Base-by-base conservation (phyloP, 2,329 filamentous ascomycete genomes). In the Huntiella savannae region DNA sequence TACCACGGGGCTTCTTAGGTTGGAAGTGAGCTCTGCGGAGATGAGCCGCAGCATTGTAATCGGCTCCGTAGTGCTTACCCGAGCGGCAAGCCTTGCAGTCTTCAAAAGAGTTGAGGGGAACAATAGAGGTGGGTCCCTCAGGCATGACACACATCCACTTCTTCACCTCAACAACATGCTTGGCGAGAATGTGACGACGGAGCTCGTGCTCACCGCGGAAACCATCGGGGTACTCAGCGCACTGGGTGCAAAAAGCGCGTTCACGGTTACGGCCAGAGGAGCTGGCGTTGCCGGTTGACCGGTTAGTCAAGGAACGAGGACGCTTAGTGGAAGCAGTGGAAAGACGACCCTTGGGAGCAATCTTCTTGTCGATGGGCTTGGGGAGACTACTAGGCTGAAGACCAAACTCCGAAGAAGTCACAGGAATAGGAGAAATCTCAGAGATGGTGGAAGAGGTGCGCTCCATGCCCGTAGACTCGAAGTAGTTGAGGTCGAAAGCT, bases 21-120 rank as follows among this genome's bases (percentile, higher is more conserved):
- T 81, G 82, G 68, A 95, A 96, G 59, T 96, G 88, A 0, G 81
- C 80, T 43, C 88, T 77, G 37, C 87, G 74, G 6, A 96, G 70
- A 58, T 96, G 88, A 0, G 86, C 88, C 0, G 86, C 86, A 0
- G 87, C 88, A 55, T 96, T 96, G 63, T 96, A 95, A 63, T 95
- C 91, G 12, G 82, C 83, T 3, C 82, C 82, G 55, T 96, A 96
- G 49, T 74, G 71, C 66, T 94, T 95, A 47, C 71, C 64, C 39
- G 71, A 70, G 42, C 70, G 71, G 60, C 88, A 96, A 41, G 82
- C 74, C 61, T 93, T 93, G 72, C 87, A 95, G 53, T 81, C 80
- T 43, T 68, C 66, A 33, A 96, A 71, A 36, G 86, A 78, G 40
- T 47, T 49, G 35, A 49, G 46, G 4, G 51, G 46, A 7, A 28